Evolutionary conservation across 352 stramenopile genomes (phyloP), one percentile per base, ranked within the genome.

Genomic region (Pythium rishiriense): DNA sequence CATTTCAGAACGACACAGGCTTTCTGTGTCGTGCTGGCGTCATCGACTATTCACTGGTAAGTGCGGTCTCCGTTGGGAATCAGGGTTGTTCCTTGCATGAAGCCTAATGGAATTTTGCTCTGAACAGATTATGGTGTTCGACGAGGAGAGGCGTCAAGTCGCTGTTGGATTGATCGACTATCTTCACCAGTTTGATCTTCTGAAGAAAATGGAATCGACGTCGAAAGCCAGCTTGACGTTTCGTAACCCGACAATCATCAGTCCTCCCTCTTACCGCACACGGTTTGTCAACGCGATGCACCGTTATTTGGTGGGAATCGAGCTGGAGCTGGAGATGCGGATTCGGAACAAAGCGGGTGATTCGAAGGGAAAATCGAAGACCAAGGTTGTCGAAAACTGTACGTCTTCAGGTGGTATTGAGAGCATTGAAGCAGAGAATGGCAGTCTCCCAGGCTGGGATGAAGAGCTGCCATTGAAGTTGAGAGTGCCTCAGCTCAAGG

Each of bases 191-290:
- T 96, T 92, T 54, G 87, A 96, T 61, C 92, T 96, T 58, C 60
- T 96, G 19, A 96, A 96, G 64, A 93, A 93, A 54, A 93, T 96
- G 79, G 87, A 96, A 66, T 96, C 87, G 21, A 93, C 85, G 3
- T 93, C 87, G 1, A 96, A 96, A 57, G 85, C 85, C 0, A 90
- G 81, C 29, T 70, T 94, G 59, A 93, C 78, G 17, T 94, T 94
- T 66, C 83, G 85, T 7, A 83, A 92, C 39, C 87, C 87, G 62
- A 96, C 87, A 0, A 86, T 96, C 26, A 90, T 96, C 67, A 92
- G 83, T 28, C 87, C 87, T 9, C 75, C 81, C 26, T 87, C 85
- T 14, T 96, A 96, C 48, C 84, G 77, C 6, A 81, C 79, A 26
- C 83, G 87, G 9, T 93, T 96, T 50, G 75, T 93, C 48, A 90